phyloP scores from a whole-genome alignment of 2,329 filamentous ascomycete species.

The Aureobasidium sp. region DNA sequence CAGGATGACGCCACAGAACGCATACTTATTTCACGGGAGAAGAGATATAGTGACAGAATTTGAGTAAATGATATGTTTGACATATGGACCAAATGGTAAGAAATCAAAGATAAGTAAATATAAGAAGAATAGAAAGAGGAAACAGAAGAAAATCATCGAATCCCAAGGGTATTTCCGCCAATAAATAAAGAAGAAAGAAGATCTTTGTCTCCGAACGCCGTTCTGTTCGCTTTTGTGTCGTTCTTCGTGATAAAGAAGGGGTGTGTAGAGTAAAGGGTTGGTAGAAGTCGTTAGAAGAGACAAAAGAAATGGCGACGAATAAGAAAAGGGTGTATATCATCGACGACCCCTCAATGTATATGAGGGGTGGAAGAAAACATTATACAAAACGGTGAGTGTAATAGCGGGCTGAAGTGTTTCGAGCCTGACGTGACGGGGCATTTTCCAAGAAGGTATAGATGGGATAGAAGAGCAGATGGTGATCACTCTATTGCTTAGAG shows the following conservation, averaged over 20 bases:
- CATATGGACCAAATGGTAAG: neutral
- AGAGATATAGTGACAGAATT: neutral
- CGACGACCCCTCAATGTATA: neutral
- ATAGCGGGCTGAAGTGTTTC: neutral
- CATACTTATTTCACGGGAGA: neutral
- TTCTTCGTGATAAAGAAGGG: neutral
- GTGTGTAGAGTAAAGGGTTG: neutral
- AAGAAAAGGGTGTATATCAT: neutral
- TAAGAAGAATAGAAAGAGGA: neutral
- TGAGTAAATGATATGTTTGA: neutral
- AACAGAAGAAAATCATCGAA: neutral
- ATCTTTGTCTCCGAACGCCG: neutral
- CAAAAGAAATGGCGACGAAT: neutral
- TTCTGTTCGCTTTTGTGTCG: neutral
- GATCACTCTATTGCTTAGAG: neutral
- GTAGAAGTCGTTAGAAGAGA: neutral
- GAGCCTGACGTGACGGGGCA: conserved; percentile 4
- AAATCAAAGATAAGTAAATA: neutral
- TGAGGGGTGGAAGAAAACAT: neutral
- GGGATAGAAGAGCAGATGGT: neutral
- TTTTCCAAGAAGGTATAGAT: neutral
- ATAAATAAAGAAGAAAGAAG: neutral
- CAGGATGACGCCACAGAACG: neutral
- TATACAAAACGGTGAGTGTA: neutral
- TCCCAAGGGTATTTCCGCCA: neutral